Evolutionary conservation across 1,139 yeast species (phyloP).

Genomic region (Kodamaea alishanica): DNA sequence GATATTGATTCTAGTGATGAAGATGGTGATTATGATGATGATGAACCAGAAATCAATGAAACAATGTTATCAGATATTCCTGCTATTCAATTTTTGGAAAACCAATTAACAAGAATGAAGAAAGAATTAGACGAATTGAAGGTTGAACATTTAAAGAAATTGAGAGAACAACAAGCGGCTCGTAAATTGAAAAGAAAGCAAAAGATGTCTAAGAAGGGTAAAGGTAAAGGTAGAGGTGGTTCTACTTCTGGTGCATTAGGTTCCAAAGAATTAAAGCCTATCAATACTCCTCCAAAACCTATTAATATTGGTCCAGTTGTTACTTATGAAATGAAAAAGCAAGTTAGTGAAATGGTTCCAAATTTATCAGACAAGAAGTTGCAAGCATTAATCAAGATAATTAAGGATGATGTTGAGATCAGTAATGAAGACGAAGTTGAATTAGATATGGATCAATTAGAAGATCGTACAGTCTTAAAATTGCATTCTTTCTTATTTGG

Average conservation of each 20-base stretch:
- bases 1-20: constrained; percentile 40
- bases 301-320: constrained; percentile 39
- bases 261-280: constrained; percentile 6
- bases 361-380: constrained; percentile 76
- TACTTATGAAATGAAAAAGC: constrained; percentile 95
- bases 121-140: constrained; percentile 79
- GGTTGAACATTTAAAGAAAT: constrained; percentile 61
- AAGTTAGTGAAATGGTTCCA: constrained; percentile 81
- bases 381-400: constrained; percentile 78
- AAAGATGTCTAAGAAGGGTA: constrained; percentile 23
- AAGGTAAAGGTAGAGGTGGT: constrained; percentile 12
- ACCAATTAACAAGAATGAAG: constrained; percentile 81
- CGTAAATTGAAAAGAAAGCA: constrained; percentile 49
- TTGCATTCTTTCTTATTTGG: constrained; percentile 77
- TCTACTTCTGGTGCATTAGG: constrained; percentile 11
- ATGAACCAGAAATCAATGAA: constrained; percentile 71
- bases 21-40: constrained; percentile 49
- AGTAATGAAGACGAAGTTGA: constrained; percentile 83
- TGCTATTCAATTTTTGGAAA: constrained; percentile 84
- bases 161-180: constrained; percentile 43
- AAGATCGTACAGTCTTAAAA: constrained; percentile 77
- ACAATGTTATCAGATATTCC: constrained; percentile 70
- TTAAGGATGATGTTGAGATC: constrained; percentile 79
- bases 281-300: constrained; percentile 13
- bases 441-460: constrained; percentile 91